Conservation (phyloP, 768 basidiomycete genomes). For the Phlebiopsis flavidoalba region DNA sequence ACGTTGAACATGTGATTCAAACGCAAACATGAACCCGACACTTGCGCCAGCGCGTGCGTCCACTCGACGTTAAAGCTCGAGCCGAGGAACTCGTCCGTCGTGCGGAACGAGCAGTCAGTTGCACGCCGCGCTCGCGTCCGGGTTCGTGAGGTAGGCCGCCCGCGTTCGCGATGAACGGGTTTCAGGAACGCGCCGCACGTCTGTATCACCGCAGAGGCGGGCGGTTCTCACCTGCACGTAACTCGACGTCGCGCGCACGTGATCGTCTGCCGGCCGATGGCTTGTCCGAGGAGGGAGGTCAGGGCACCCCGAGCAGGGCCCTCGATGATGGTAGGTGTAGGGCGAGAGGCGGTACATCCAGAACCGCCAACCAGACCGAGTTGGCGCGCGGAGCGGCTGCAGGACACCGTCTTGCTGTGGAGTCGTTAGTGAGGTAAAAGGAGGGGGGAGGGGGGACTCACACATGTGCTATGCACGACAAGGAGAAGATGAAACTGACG, state of each 20-base stretch:
- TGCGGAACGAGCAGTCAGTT: conserved; percentile 30
- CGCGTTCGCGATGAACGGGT: conserved; percentile 26
- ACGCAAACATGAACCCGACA: conserved; percentile 42
- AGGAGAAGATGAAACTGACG: conserved; percentile 54
- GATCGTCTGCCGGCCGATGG: conserved; percentile 36
- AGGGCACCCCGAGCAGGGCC: too few species aligned
- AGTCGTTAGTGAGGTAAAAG: neutral
- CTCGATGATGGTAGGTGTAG: conserved; percentile 53
- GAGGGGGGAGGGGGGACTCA: conserved; percentile 24
- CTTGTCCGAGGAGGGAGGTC: conserved; percentile 36
- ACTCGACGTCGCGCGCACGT: conserved; percentile 50
- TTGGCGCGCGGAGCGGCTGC: conserved; percentile 53
- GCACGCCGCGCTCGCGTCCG: conserved; percentile 54
- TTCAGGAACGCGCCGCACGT: conserved; percentile 50
- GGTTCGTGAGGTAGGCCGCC: conserved; percentile 43
- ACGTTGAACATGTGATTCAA: conserved; percentile 48
- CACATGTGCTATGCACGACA: conserved; percentile 66
- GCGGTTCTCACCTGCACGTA: conserved; percentile 37
- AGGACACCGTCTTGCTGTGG: conserved; percentile 56
- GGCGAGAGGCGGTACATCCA: conserved; percentile 64
- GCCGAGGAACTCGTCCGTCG: conserved; percentile 30
- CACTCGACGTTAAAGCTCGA: conserved; percentile 25
- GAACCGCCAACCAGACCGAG: conserved; percentile 67
- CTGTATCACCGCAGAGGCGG: conserved; percentile 46
- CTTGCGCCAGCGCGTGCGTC: conserved; percentile 45